Conservation (phyloP, 2,329 filamentous ascomycete species). For the Trichoderma sp. region DNA sequence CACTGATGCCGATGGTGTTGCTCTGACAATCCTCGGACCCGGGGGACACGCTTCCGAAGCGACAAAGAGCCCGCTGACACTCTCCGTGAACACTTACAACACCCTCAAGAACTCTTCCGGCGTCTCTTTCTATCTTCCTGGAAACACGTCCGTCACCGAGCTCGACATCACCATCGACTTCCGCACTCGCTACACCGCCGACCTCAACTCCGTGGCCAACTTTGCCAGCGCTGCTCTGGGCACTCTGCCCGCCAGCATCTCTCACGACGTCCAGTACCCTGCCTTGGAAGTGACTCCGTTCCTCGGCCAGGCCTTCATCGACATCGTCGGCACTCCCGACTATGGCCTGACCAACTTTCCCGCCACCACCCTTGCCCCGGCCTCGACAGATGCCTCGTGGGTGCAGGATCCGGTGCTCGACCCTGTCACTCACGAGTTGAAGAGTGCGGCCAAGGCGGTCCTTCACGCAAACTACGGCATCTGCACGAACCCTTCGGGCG, state of each 20-base stretch:
- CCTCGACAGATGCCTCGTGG: constrained; percentile 31
- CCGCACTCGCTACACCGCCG: constrained; percentile 29
- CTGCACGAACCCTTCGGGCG: constrained; percentile 16
- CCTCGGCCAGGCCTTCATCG: constrained; percentile 27
- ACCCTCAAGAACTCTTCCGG: constrained; percentile 23
- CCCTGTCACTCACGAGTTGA: constrained; percentile 15
- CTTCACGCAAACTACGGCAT: constrained; percentile 31
- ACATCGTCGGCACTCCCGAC: constrained; percentile 10
- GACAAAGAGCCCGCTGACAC: constrained; percentile 28
- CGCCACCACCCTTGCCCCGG: constrained; percentile 29
- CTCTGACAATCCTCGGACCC: constrained; percentile 29
- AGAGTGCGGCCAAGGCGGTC: constrained; percentile 27
- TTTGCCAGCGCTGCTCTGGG: constrained; percentile 27
- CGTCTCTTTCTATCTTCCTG: constrained; percentile 29
- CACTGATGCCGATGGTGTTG: constrained; percentile 27
- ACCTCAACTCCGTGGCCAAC: constrained; percentile 28
- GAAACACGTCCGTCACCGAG: constrained; percentile 29
- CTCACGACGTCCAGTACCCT: constrained; percentile 31
- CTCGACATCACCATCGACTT: constrained; percentile 32
- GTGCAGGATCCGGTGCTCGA: constrained; percentile 29
- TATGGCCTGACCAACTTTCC: constrained; percentile 27
- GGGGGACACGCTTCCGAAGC: constrained; percentile 30
- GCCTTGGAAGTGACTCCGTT: constrained; percentile 27
- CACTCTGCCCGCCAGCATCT: constrained; percentile 16
- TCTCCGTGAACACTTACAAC: constrained; percentile 29